Base-by-base conservation (phyloP, 768 basidiomycete species). In the Pleurotus djamor region DNA sequence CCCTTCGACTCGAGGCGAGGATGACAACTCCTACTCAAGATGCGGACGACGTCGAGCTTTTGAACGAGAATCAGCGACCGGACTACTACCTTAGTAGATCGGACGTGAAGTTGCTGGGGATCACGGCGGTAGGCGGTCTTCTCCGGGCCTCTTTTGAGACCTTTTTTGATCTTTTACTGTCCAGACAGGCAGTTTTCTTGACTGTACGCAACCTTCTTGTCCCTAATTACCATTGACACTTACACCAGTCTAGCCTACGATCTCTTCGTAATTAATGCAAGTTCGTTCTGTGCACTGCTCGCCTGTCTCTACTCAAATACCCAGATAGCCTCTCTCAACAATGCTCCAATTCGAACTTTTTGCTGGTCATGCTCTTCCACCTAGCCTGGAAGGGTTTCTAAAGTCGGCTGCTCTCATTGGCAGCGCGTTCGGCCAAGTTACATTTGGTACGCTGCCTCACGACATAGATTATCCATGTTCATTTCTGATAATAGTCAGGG, bases 361-460 rank as follows among this genome's bases (percentile, higher is more conserved):
- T 65, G 77, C 70, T 47, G 84, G 85, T 3, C 57, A 66, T 0
- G 63, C 68, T 34, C 79, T 88, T 13, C 87, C 88, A 0, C 58
- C 76, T 0, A 77, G 81, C 56, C 76, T 86, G 9, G 74, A 86
- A 68, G 87, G 87, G 17, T 76, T 88, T 56, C 61, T 89, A 65
- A 77, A 89, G 65, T 87, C 88, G 3, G 72, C 77, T 4, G 87
- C 88, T 2, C 88, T 89, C 69, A 88, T 90, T 45, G 88, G 87
- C 1, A 84, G 83, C 60, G 88, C 89, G 61, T 82, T 89, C 56
- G 88, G 85, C 52, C 87, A 88, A 71, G 83, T 88, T 62, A 64
- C 65, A 1, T 88, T 88, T 59, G 87, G 86, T 83, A 65, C 35
- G 65, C 48, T 12, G 12, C 9, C 41, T 7, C 21, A n/a, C 38